A percentile compares a stretch with the other conserved stretches of the same genome.
Evolutionary conservation across 805 yeast species (phyloP).

Genomic region (Soucietia sequanensis): DNA sequence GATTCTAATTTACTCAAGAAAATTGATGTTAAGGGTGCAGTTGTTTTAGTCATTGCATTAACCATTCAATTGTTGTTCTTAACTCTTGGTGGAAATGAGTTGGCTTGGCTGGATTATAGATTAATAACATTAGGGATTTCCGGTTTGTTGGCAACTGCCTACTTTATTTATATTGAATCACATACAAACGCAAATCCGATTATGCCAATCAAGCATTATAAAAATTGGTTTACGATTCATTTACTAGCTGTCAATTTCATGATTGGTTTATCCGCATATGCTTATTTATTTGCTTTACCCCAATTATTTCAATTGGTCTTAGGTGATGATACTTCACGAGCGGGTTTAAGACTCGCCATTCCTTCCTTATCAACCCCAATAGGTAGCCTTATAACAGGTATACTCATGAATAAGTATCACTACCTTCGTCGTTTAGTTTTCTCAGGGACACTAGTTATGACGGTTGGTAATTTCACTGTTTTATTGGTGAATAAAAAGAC

Average conservation of each 20-base stretch:
- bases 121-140: conserved; percentile 11
- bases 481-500: conserved; percentile 17
- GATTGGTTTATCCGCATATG: conserved; percentile 38
- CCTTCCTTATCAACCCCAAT: conserved; percentile 44
- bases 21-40: conserved; percentile 35
- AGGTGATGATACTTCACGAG: conserved; percentile 38
- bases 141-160: conserved; percentile 10
- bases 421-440: conserved; percentile 23
- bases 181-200: conserved; percentile 28
- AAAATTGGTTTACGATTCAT: conserved; percentile 18
- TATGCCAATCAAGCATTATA: conserved; percentile 28
- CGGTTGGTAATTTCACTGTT: conserved; percentile 32
- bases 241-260: conserved; percentile 28
- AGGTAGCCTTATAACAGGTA: conserved; percentile 41
- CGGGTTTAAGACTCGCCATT: conserved; percentile 40
- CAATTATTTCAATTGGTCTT: conserved; percentile 40
- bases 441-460: conserved; percentile 33
- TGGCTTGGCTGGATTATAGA: conserved; percentile 13
- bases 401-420: conserved; percentile 31
- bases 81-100: conserved; percentile 20
- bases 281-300: conserved; percentile 43
- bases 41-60: conserved; percentile 29
- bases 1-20: conserved; percentile 11
- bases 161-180: conserved; percentile 18
- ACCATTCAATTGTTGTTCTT: conserved; percentile 27